Base-by-base conservation (phyloP, 441 rosid genomes). In the Adansonia madagascariensis region DNA sequence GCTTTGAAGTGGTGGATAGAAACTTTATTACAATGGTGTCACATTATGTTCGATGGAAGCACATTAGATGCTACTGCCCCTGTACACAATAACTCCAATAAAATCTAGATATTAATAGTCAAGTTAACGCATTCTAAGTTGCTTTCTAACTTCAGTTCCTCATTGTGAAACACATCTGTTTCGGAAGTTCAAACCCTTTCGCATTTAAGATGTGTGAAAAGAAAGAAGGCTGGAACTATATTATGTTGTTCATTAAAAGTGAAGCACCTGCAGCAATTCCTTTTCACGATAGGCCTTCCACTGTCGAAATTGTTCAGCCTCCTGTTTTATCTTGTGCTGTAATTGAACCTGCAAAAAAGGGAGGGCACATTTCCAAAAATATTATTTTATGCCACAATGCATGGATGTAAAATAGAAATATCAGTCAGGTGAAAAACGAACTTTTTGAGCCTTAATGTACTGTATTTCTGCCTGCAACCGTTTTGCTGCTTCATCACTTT, bases 221-320 rank as follows among this genome's bases (percentile, higher is more conserved):
- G 52, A 65, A 41, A 27, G 20, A 35, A 52, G 63, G 22, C 2
- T 17, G 44, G 31, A 75, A n/a, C 44, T 49, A 31, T 18, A 50
- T 64, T 47, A 60, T n/a, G n/a, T 39, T 49, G 18, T 15, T 24
- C 18, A 35, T 27, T 64, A 47, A 73, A 62, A 64, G 55, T 65
- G 14, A 75, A 70, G 41, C 49, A 88, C 95, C 88, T 91, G 92
- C 78, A 89, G 82, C 76, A 91, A 78, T 84, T 91, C 95, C 77
- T 91, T 91, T 57, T 91, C 92, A 61, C 88, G 86, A 75, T 86
- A 87, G 79, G 93, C 88, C 86, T 87, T 91, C 95, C 92, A 89
- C 2, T 88, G 92, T 18, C 95, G 91, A 82, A 91, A 89, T 73
- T 89, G 95, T 77, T 91, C 95, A 11, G 92, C 87, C 80, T 91